A percentile compares a stretch with the other conserved stretches of the same genome.
phyloP scores from a whole-genome alignment of 495 filamentous ascomycete species.

The Trichoderma virens region DNA sequence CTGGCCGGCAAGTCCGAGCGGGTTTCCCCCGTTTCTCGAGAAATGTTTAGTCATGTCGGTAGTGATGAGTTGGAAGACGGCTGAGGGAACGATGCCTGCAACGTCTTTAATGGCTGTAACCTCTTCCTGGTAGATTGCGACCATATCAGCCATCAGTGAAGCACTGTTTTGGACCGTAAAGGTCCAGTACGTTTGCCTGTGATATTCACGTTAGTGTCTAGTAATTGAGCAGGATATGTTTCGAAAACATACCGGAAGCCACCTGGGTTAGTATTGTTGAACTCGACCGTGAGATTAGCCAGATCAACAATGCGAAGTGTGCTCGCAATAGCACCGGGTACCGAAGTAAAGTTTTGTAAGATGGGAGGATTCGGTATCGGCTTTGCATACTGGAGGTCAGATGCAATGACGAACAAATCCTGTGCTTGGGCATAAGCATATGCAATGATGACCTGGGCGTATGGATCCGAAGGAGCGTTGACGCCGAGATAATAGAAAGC shows the following conservation, averaged over 20 bases:
- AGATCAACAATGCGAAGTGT: slow-evolving; percentile 36
- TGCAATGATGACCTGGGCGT: slow-evolving; percentile 40
- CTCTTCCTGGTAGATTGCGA: slow-evolving; percentile 24
- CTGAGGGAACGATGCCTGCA: slow-evolving; percentile 10
- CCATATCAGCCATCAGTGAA: slow-evolving; percentile 26
- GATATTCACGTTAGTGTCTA: neutral
- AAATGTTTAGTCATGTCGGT: slow-evolving; percentile 20
- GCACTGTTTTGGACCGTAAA: slow-evolving; percentile 29
- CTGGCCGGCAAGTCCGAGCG: slow-evolving; percentile 21
- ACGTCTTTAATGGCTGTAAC: neutral
- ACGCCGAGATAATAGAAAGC: slow-evolving; percentile 32
- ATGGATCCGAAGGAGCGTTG: slow-evolving; percentile 28
- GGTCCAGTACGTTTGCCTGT: slow-evolving; percentile 35
- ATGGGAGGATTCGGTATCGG: slow-evolving; percentile 31
- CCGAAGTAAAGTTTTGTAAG: slow-evolving; percentile 31
- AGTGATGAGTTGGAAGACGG: slow-evolving; percentile 20
- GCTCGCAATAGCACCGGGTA: slow-evolving; percentile 27
- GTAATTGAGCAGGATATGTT: neutral
- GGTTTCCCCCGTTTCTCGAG: slow-evolving; percentile 25
- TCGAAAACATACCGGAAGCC: slow-evolving; percentile 30
- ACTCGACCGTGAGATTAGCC: slow-evolving; percentile 34
- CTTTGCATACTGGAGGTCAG: slow-evolving; percentile 35
- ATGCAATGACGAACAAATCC: slow-evolving; percentile 24
- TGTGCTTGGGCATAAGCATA: slow-evolving; percentile 25
- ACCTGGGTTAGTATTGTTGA: slow-evolving; percentile 31